Evolutionary conservation across 164 flowering plant genomes (phyloP).

Genomic region (Vitis amurensis): DNA sequence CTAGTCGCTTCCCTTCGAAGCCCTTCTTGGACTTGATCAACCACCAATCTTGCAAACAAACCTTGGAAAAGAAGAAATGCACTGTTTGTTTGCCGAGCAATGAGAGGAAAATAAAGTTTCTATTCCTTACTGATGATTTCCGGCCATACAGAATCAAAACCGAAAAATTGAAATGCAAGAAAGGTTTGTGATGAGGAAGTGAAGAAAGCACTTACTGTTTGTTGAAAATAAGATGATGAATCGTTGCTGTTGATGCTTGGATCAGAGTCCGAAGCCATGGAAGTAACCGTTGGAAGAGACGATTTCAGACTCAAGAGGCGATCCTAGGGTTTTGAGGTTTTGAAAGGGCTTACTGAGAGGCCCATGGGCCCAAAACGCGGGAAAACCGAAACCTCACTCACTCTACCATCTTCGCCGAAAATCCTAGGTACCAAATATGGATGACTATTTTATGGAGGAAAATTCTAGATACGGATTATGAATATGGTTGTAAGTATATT

Average conservation of each 20-base stretch:
- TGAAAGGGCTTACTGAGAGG: too few species aligned
- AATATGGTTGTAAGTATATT: too few species aligned
- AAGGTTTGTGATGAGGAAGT: neutral
- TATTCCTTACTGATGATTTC: neutral
- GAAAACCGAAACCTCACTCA: too few species aligned
- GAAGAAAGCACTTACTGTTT: conserved; percentile 8
- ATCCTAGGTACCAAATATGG: too few species aligned
- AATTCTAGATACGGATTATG: too few species aligned
- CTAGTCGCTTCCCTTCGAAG: conserved; percentile 40
- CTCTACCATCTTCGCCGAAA: too few species aligned
- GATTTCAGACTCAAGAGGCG: too few species aligned
- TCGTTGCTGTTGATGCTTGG: neutral
- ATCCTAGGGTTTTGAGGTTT: too few species aligned
- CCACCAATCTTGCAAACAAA: conserved; percentile 69
- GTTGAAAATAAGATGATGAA: conserved; percentile 14
- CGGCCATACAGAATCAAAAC: neutral
- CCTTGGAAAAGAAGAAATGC: conserved; percentile 26
- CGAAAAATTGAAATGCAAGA: neutral
- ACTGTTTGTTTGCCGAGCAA: neutral
- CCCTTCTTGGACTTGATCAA: conserved; percentile 35
- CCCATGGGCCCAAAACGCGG: too few species aligned
- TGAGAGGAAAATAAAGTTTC: neutral
- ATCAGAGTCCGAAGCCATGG: neutral
- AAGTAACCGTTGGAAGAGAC: too few species aligned
- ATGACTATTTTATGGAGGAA: too few species aligned